Percentiles rank a stretch among this genome's conserved stretches.
Evolutionary conservation across 1,139 yeast species (phyloP).

Genomic region (Eremothecium cymbalariae): DNA sequence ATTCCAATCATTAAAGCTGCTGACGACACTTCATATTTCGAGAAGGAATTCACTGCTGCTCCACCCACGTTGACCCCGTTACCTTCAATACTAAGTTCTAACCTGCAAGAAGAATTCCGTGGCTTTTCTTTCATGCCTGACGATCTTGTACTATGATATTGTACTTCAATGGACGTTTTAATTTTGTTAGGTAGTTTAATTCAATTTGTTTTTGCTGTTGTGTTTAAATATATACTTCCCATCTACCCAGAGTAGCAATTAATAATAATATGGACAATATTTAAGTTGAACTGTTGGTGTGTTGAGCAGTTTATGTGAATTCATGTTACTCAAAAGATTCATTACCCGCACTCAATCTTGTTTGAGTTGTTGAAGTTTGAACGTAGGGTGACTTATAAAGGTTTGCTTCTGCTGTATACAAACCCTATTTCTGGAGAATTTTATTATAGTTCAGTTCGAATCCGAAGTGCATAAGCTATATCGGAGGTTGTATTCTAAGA

Average conservation of each 20-base stretch:
- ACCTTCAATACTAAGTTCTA: constrained; percentile 74
- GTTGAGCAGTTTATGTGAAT: no score
- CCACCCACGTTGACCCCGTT: constrained; percentile 95
- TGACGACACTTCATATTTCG: constrained; percentile 88
- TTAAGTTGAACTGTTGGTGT: no score
- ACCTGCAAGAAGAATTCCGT: constrained; percentile 92
- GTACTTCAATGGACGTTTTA: not conserved
- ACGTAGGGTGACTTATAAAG: no score
- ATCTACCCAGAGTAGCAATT: constrained; percentile 1
- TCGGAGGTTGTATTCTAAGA: constrained; percentile 4
- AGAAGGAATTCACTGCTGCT: constrained; percentile 89
- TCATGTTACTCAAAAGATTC: no score
- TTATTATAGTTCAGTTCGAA: no score
- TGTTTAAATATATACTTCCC: constrained; percentile 4
- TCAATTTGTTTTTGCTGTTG: constrained; percentile 18
- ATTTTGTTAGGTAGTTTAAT: constrained; percentile 5
- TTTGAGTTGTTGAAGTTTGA: no score
- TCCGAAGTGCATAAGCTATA: no score
- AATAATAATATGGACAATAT: not conserved
- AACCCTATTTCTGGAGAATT: no score
- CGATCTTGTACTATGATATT: constrained; percentile 30
- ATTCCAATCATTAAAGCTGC: constrained; percentile 75
- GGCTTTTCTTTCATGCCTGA: constrained; percentile 90
- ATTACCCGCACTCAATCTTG: no score
- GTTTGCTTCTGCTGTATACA: no score